These are phyloP conservation scores for Thraustotheca clavata DNA, from an alignment of 352 stramenopile species.

Conservation along the genomic window DNA sequence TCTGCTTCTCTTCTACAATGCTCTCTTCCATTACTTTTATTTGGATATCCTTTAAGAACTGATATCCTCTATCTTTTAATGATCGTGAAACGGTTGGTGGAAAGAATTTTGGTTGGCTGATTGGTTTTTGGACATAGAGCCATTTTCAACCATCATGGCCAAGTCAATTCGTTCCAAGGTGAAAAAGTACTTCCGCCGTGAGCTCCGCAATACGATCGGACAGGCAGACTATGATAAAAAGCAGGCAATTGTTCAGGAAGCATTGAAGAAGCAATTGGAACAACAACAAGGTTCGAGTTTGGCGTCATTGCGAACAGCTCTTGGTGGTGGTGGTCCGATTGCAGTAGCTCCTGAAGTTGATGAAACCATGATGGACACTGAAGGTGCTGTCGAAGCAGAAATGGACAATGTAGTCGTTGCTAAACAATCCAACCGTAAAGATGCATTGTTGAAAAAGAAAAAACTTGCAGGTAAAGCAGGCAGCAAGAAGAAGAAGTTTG, in stretches of 20 bases:
- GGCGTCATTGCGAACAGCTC: neutral
- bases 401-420: neutral
- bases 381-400: neutral
- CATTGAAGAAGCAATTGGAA: conserved; percentile 73
- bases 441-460: conserved; percentile 30
- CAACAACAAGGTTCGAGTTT: conserved; percentile 27
- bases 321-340: neutral
- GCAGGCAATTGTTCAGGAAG: conserved; percentile 77
- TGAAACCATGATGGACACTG: neutral
- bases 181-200: conserved; percentile 82
- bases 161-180: conserved; percentile 87
- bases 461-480: conserved; percentile 37
- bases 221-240: conserved; percentile 60
- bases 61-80: neutral
- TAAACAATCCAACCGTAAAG: conserved; percentile 16
- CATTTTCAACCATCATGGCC: conserved; percentile 42
- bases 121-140: neutral
- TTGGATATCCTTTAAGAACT: too few relatives aligned
- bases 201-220: conserved; percentile 74
- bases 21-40: too few relatives aligned
- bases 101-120: conserved; percentile 21
- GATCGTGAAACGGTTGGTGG: conserved; percentile 5
- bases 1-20: too few relatives aligned
- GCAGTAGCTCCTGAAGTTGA: neutral
- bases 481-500: conserved; percentile 64